phyloP scores from a whole-genome alignment of 257 asterid genomes.

The Fraxinus excelsior region DNA sequence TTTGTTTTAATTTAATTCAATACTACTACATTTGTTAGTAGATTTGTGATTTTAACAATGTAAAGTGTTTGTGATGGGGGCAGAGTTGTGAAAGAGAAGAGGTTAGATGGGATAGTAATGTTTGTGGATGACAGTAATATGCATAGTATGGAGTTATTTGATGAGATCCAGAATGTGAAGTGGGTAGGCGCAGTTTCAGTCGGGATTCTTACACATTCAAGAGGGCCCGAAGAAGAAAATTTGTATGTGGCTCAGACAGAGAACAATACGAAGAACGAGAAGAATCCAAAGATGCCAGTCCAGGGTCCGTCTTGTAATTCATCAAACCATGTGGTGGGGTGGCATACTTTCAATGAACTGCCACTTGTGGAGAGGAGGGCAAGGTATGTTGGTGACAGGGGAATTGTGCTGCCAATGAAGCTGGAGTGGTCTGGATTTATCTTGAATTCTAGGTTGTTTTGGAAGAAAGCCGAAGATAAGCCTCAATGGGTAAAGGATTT shows the following conservation, averaged over 20 bases:
- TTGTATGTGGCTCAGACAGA: conserved; percentile 35
- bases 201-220: conserved; percentile 77
- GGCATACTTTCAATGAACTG: conserved; percentile 66
- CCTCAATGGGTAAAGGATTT: conserved; percentile 85
- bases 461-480: conserved; percentile 68
- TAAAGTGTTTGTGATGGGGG: conserved; percentile 20
- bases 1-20: not conserved
- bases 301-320: conserved; percentile 97
- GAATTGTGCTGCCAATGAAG: conserved; percentile 79
- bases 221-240: conserved; percentile 54
- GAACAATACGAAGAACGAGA: conserved; percentile 43
- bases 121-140: conserved; percentile 97
- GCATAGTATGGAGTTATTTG: conserved; percentile 89
- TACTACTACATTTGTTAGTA: not conserved
- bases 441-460: conserved; percentile 78
- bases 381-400: conserved; percentile 77
- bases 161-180: conserved; percentile 91
- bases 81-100: conserved; percentile 75
- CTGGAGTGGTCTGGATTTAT: conserved; percentile 91
- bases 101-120: conserved; percentile 80
- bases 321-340: conserved; percentile 73
- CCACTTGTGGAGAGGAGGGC: conserved; percentile 65
- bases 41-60: conserved; percentile 15
- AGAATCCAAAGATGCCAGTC: conserved; percentile 55
- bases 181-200: conserved; percentile 88